A percentile compares a stretch with the other conserved stretches of the same genome.
Conservation (phyloP, 305 asterid species). For the Fraxinus albicans region DNA sequence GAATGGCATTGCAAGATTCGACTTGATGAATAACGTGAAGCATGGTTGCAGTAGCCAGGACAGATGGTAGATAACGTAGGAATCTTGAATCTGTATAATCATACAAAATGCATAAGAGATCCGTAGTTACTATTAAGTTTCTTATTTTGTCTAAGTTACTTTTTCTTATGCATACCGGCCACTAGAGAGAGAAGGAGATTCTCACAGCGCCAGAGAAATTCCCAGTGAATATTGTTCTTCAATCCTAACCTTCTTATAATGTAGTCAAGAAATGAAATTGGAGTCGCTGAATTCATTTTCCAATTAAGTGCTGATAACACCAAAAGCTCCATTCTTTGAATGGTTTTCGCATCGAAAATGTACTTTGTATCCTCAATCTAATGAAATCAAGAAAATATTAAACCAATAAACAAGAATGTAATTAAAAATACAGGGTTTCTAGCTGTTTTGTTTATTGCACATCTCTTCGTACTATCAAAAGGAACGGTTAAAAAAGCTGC, state of each 20-base stretch:
- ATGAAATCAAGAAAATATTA: too few relatives aligned
- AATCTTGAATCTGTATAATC: slow-evolving; percentile 51
- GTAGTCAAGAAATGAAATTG: not conserved
- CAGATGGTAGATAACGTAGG: slow-evolving; percentile 55
- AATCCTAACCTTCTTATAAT: slow-evolving; percentile 6
- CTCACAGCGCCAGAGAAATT: slow-evolving; percentile 50
- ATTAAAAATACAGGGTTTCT: too few relatives aligned
- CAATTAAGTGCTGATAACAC: not conserved
- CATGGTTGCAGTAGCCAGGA: slow-evolving; percentile 66
- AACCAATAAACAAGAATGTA: not conserved
- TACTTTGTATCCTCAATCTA: not conserved
- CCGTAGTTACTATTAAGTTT: not conserved
- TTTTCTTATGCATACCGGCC: slow-evolving; percentile 37
- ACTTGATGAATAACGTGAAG: slow-evolving; percentile 54
- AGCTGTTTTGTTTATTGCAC: too few relatives aligned
- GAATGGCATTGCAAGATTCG: slow-evolving; percentile 46
- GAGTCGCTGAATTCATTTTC: not conserved
- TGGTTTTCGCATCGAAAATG: not conserved
- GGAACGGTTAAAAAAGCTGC: too few relatives aligned
- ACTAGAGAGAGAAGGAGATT: slow-evolving; percentile 46
- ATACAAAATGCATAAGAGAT: not conserved
- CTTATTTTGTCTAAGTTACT: not conserved
- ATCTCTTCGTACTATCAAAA: too few relatives aligned
- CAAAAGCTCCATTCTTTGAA: not conserved
- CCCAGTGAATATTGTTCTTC: slow-evolving; percentile 48